Evolutionary conservation across 108 stramenopile species (phyloP).

Genomic region (Skeletonema grethae): DNA sequence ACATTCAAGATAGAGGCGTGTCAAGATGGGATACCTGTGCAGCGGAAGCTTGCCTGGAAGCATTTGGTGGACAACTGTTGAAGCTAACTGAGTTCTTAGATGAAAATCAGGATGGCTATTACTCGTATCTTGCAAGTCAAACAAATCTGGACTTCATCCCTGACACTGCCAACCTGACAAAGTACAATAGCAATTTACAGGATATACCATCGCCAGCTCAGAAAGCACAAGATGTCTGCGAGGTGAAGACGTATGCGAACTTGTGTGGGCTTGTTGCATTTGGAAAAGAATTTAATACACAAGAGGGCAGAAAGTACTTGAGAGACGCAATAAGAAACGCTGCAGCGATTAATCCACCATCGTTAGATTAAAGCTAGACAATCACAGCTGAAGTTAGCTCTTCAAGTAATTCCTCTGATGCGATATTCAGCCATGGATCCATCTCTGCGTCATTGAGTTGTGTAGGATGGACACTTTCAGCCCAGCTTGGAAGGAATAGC

Average conservation of each 20-base stretch:
- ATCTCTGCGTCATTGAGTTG: conserved; percentile 44
- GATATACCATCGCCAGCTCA: conserved; percentile 9
- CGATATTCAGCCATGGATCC: conserved; percentile 48
- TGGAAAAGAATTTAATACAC: conserved; percentile 46
- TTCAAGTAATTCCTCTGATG: conserved; percentile 31
- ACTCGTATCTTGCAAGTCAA: conserved; percentile 52
- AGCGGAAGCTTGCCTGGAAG: conserved; percentile 61
- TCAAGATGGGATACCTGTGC: conserved; percentile 70
- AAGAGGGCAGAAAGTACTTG: conserved; percentile 16
- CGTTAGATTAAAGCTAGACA: conserved; percentile 28
- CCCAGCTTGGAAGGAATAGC: conserved; percentile 37
- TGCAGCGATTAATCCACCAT: conserved; percentile 24
- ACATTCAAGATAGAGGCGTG: conserved; percentile 55
- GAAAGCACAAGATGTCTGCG: conserved; percentile 29
- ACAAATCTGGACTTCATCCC: conserved; percentile 59
- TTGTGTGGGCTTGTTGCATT: conserved; percentile 62
- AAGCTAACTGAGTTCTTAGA: conserved; percentile 48
- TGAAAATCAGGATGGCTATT: conserved; percentile 10
- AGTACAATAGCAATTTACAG: conserved; percentile 48
- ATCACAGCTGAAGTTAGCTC: conserved; percentile 33
- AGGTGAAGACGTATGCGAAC: conserved; percentile 61
- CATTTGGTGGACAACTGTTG: conserved; percentile 54
- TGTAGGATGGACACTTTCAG: conserved; percentile 22
- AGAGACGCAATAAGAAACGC: conserved; percentile 23
- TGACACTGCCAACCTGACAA: conserved; percentile 40